phyloP scores from a whole-genome alignment of 257 asterid species.

The Linaria vulgaris region DNA sequence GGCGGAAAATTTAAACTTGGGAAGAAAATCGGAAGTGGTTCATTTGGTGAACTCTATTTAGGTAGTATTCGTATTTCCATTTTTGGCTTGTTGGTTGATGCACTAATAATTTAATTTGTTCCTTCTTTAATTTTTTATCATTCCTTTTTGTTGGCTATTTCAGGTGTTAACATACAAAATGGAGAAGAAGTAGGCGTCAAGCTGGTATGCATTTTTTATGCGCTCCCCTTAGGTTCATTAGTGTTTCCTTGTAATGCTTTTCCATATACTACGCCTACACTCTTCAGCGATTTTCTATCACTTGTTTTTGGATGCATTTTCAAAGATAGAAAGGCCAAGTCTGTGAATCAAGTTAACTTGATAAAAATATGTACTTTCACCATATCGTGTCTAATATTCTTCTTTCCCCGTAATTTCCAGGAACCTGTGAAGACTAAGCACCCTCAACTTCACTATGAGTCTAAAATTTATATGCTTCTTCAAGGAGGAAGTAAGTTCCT shows the following conservation, averaged over 20 bases:
- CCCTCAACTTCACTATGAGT: constrained; percentile 95
- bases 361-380: constrained; percentile 3
- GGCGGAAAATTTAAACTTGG: constrained; percentile 89
- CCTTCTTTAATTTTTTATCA: not conserved
- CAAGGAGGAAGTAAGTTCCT: constrained; percentile 89
- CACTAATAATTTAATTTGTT: not conserved
- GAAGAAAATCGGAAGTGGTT: constrained; percentile 90
- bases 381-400: constrained; percentile 4
- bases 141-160: constrained; percentile 28
- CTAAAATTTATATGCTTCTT: constrained; percentile 82
- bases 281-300: no score
- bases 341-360: not conserved
- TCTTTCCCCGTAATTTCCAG: constrained; percentile 38
- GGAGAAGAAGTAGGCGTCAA: constrained; percentile 97
- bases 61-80: constrained; percentile 38
- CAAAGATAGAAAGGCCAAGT: no score
- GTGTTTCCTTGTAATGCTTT: no score
- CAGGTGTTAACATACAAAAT: constrained; percentile 82
- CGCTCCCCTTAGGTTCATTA: no score
- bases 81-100: constrained; percentile 15
- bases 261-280: no score
- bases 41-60: constrained; percentile 88
- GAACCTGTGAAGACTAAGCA: constrained; percentile 89
- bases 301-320: no score
- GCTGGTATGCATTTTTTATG: constrained; percentile 53